Evolutionary conservation across 768 basidiomycete species (phyloP).

Genomic region (Trametes meyenii): DNA sequence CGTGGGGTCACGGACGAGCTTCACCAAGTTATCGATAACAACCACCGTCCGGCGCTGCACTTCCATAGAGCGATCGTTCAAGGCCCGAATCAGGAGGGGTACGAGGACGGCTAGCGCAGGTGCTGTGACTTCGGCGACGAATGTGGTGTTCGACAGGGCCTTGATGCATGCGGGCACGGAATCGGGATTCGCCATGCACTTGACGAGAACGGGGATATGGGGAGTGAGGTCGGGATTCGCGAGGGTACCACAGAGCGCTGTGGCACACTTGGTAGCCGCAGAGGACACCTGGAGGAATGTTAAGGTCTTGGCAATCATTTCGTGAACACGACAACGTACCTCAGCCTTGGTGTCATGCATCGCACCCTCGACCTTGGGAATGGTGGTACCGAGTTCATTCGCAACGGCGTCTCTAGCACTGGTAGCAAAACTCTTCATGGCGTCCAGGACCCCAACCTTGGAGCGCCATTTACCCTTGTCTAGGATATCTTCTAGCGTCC

Average conservation of each 20-base stretch:
- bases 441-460: constrained; percentile 91
- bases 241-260: constrained; percentile 84
- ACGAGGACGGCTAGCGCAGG: constrained; percentile 97
- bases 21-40: constrained; percentile 95
- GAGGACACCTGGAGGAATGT: constrained; percentile 64
- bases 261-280: constrained; percentile 88
- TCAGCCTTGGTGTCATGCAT: constrained; percentile 98
- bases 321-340: constrained; percentile 45
- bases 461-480: constrained; percentile 91
- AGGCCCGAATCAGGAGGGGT: constrained; percentile 84
- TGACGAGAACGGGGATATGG: constrained; percentile 87
- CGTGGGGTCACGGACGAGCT: constrained; percentile 89
- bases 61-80: constrained; percentile 96
- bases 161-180: constrained; percentile 93
- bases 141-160: constrained; percentile 91
- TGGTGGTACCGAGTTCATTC: constrained; percentile 74
- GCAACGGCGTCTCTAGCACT: constrained; percentile 77
- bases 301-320: background rate
- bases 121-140: constrained; percentile 94
- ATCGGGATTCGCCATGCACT: constrained; percentile 91
- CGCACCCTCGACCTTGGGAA: constrained; percentile 84
- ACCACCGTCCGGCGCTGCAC: constrained; percentile 93
- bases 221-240: constrained; percentile 91
- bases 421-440: constrained; percentile 73
- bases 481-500: constrained; percentile 70